These are phyloP conservation scores for Sclerotinia spermophila DNA, from an alignment of 2,329 filamentous ascomycete genomes.

Conservation along the genomic window DNA sequence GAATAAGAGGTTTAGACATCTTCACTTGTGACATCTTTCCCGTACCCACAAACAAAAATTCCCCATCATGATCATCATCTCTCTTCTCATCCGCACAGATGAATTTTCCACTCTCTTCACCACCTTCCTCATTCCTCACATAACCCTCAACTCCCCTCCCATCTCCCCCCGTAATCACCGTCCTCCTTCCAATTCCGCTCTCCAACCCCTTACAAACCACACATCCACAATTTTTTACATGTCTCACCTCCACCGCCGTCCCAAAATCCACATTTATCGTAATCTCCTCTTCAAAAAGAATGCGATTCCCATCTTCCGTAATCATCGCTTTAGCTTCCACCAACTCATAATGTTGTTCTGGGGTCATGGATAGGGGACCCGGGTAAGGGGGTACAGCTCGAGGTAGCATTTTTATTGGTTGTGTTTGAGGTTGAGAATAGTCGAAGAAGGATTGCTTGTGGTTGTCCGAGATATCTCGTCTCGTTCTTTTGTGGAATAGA, in stretches of 20 bases:
- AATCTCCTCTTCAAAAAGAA: not conserved
- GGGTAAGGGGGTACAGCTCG: not conserved
- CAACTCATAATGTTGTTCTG: not conserved
- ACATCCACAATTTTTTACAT: not conserved
- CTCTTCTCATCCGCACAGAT: not conserved
- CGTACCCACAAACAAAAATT: not conserved
- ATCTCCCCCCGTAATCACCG: not conserved
- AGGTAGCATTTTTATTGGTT: not conserved
- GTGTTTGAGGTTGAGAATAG: not conserved
- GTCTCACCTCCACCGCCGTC: not conserved
- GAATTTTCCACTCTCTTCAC: not conserved
- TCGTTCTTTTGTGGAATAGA: no score
- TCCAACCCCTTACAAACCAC: not conserved
- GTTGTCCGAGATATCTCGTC: not conserved
- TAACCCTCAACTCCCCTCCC: not conserved
- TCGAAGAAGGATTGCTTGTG: not conserved
- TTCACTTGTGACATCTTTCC: not conserved
- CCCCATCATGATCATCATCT: not conserved
- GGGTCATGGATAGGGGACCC: not conserved
- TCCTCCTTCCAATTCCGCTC: not conserved
- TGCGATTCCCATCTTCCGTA: not conserved
- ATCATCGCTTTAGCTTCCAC: not conserved
- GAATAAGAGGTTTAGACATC: not conserved
- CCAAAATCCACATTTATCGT: slow-evolving; percentile 11
- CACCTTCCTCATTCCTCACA: not conserved